phyloP scores from a whole-genome alignment of 2,329 filamentous ascomycete species.

The Sporothrix luriei region DNA sequence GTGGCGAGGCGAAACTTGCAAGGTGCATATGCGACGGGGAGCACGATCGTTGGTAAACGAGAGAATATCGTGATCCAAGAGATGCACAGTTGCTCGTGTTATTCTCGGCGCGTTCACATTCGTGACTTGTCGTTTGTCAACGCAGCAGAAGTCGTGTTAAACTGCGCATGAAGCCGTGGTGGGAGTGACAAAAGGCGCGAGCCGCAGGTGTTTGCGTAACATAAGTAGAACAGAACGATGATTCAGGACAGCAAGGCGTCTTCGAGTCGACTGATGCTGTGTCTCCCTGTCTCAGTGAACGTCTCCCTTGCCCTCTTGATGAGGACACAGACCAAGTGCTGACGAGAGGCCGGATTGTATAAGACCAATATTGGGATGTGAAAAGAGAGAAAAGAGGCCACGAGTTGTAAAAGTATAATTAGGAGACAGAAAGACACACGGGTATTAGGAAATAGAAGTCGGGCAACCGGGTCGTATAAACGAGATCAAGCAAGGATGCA shows the following conservation, averaged over 20 bases:
- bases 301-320: slow-evolving; percentile 10
- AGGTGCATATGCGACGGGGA: background rate
- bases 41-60: background rate
- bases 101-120: slow-evolving; percentile 1
- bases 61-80: background rate
- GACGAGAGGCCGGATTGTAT: background rate
- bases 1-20: background rate
- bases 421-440: background rate
- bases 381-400: background rate
- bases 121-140: background rate
- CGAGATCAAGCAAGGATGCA: slow-evolving; percentile 14
- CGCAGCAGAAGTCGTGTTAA: background rate
- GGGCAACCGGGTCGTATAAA: slow-evolving; percentile 25
- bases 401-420: background rate
- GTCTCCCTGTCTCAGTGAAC: background rate
- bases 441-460: background rate
- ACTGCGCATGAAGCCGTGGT: background rate
- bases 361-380: background rate
- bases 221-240: slow-evolving; percentile 1
- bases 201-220: slow-evolving; percentile 13
- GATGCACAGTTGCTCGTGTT: slow-evolving; percentile 12
- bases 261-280: slow-evolving; percentile 11
- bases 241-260: slow-evolving; percentile 6
- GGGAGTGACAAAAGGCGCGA: background rate
- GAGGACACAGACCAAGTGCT: background rate